Base-by-base conservation (phyloP, 169 alveolate species). In the Plasmodium gonderi region DNA sequence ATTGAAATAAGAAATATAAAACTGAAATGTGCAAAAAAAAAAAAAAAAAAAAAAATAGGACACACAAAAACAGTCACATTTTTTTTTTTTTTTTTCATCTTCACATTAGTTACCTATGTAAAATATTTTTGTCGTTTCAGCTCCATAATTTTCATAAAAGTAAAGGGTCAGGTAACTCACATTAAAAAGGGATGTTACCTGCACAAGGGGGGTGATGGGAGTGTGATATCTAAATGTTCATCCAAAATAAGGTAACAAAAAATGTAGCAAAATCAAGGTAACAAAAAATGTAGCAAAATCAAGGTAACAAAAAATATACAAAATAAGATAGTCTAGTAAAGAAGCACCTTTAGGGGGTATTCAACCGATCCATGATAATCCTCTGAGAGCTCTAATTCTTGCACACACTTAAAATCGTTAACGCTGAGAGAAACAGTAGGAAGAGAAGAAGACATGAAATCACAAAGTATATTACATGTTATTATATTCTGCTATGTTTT, bases 281-380 rank as follows among this genome's bases (percentile, higher is more conserved):
- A n/a, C 6, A 2, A 8, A 49, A 20, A n/a, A 2, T 1, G 33
- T 17, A 33, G 49, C 33, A 47, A 11, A 60, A 38, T 6, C 2
- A 49, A 4, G 36, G 7, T 8, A 14, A 26, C 1, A 49, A 36
- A 29, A 79, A 45, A 8, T n/a, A 72, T 9, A 47, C 36, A 60
- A 12, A 14, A 20, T 2, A 87, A 78, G 76, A 49, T 42, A 64
- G 7, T 12, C 69, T 20, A 0, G 6, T 0, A 3, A 54, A 31
- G 11, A 38, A 68, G 45, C 64, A 93, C 97, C 93, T 94, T 96
- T 12, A 96, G 74, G 12, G 97, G 95, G 47, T 96, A 95, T 44
- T 96, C 97, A 44, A 96, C 75, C 29, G 97, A 72, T 9, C 97
- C 97, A 83, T 95, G 96, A 79, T 54, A 96, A 83, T 96, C 97